A percentile compares a stretch with the other conserved stretches of the same genome.
Evolutionary conservation across 371 early-diverging fungal species (phyloP).

Genomic region (Apophysomyces ossiformis): DNA sequence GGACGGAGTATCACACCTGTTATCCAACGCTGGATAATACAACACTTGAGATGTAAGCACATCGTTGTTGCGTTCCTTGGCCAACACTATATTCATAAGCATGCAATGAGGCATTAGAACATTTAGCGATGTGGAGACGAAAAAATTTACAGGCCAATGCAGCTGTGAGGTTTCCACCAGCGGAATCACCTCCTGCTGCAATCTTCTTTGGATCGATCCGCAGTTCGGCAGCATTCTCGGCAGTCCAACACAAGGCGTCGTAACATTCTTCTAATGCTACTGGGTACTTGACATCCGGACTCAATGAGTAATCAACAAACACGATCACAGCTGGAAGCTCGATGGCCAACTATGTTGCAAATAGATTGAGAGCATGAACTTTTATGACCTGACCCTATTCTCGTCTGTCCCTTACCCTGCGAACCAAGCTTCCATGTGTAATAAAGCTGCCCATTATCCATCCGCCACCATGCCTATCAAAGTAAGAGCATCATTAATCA

Average conservation of each 20-base stretch:
- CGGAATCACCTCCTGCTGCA: conserved; percentile 39
- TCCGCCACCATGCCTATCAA: conserved; percentile 19
- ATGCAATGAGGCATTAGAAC: not conserved
- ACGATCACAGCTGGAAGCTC: conserved; percentile 21
- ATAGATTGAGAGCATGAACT: not conserved
- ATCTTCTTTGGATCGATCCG: conserved; percentile 27
- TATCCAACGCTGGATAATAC: conserved; percentile 33
- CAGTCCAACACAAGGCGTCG: conserved; percentile 31
- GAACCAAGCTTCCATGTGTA: conserved; percentile 13
- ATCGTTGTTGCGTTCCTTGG: conserved; percentile 25
- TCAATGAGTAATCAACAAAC: conserved; percentile 28
- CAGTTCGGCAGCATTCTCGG: conserved; percentile 20
- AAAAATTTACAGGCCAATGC: conserved; percentile 29
- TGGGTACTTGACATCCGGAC: conserved; percentile 36
- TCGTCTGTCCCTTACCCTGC: conserved; percentile 10
- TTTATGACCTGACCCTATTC: not conserved
- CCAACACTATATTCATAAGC: conserved; percentile 20
- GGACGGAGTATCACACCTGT: conserved; percentile 25
- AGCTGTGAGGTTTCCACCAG: conserved; percentile 42
- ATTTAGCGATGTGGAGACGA: not conserved
- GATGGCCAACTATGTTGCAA: not conserved
- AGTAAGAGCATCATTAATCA: not conserved
- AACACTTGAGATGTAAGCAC: conserved; percentile 34
- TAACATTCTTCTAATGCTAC: conserved; percentile 37
- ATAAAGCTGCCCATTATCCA: conserved; percentile 18